Percentiles rank a stretch among this genome's conserved stretches.
phyloP scores from a whole-genome alignment of 257 asterid species.

The Plantago major region DNA sequence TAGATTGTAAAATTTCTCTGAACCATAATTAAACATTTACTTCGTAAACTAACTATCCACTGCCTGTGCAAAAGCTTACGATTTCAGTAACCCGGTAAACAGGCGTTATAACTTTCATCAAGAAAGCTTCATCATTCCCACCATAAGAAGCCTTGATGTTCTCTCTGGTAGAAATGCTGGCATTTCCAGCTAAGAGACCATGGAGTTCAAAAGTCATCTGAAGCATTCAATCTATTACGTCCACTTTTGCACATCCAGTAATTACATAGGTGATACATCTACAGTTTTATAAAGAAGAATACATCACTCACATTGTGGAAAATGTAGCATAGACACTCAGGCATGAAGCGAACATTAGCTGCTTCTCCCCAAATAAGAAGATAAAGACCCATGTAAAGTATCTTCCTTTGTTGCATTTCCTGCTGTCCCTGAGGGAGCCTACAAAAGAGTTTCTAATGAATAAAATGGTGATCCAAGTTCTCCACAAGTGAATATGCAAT shows the following conservation, averaged over 20 bases:
- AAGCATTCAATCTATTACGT: slow-evolving; percentile 11
- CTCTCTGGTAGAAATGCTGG: slow-evolving; percentile 66
- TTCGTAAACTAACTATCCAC: slow-evolving; percentile 12
- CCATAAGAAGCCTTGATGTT: slow-evolving; percentile 77
- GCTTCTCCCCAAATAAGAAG: slow-evolving; percentile 71
- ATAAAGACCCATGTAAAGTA: slow-evolving; percentile 56
- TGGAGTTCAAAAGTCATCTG: slow-evolving; percentile 76
- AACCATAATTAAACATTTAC: background rate
- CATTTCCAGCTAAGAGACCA: slow-evolving; percentile 72
- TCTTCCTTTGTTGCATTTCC: slow-evolving; percentile 51
- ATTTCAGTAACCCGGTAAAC: slow-evolving; percentile 56
- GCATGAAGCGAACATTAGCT: slow-evolving; percentile 60
- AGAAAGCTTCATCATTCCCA: slow-evolving; percentile 68
- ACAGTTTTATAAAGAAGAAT: slow-evolving; percentile 1
- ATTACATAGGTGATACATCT: background rate
- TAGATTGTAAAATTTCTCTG: background rate
- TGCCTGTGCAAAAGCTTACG: slow-evolving; percentile 27
- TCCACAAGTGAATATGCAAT: background rate
- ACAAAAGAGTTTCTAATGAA: slow-evolving; percentile 2
- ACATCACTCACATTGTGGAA: slow-evolving; percentile 49
- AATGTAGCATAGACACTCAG: slow-evolving; percentile 60
- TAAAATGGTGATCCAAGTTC: background rate
- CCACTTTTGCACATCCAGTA: background rate
- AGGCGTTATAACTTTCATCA: slow-evolving; percentile 62
- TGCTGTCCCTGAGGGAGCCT: slow-evolving; percentile 56